Evolutionary conservation across 1,139 yeast genomes (phyloP), one percentile per base, ranked within the genome.

Genomic region (Candida sanyaensis): DNA sequence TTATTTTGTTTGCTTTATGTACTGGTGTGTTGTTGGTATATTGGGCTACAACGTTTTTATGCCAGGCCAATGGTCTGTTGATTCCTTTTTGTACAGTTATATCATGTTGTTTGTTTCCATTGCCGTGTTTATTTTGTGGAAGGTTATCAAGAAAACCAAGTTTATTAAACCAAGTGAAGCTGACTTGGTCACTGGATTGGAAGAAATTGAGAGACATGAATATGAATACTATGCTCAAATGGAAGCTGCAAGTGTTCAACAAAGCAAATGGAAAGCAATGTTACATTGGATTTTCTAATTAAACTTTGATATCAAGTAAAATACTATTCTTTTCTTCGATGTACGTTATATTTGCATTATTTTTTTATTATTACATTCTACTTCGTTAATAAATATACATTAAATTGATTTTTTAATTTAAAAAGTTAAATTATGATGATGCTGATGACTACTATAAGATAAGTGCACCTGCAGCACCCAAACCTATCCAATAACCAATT

Each of bases 11-110:
- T 64, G 71, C 21, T 51, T 65, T 49, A 57, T 64, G 24, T 66
- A 72, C 3, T 45, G 59, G 10, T 37, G 75, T 10, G 58, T 75
- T 45, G 56, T 75, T 36, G 55, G 75, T 12, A 70, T 76, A 3
- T 72, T 73, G 32, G 79, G 79, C 0, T 76, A 69, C 55, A 47
- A 62, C 11, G 67, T 63, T 47, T 75, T 75, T 50, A 61, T 75
- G 37, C 55, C 69, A 6, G 76, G 75, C 6, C 53, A 68, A 26
- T 48, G 51, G 61, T 55, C 65, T 8, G 66, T 66, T 23, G 70
- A 71, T 50, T 56, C 62, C 13, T 77, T 78, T 62, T 66, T 76
- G 51, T 75, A 65, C 62, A 68, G 64, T 54, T 76, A 77, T 53
- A 63, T 75, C 42, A 73, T 50, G 51, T n/a, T 50, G 11, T 75